Conservation (phyloP, 1,139 yeast species). For the Scheffersomyces quercinus region DNA sequence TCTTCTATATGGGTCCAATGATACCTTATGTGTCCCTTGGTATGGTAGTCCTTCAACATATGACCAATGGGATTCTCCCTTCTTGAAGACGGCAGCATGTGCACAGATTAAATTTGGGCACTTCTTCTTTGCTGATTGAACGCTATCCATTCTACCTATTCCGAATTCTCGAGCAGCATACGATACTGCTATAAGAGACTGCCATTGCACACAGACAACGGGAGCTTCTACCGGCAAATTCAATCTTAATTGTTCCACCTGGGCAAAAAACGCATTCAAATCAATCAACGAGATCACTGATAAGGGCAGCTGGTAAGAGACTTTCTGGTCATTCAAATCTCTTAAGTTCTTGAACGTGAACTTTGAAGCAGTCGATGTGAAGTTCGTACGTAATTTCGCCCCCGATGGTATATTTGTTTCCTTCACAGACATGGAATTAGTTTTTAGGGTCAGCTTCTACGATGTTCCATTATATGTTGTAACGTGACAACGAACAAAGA, state of each 20-base stretch:
- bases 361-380: not conserved
- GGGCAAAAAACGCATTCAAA: constrained; percentile 94
- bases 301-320: constrained; percentile 64
- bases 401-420: not conserved
- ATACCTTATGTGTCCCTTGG: constrained; percentile 68
- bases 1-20: constrained; percentile 86
- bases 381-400: not conserved
- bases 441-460: not conserved
- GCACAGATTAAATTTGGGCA: constrained; percentile 78
- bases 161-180: constrained; percentile 88
- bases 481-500: no score
- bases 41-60: constrained; percentile 49
- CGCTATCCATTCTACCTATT: constrained; percentile 71
- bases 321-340: constrained; percentile 44
- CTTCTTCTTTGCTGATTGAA: constrained; percentile 65
- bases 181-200: constrained; percentile 81
- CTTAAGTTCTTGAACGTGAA: constrained; percentile 50
- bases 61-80: constrained; percentile 84
- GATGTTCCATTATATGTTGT: not conserved
- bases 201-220: constrained; percentile 95
- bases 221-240: constrained; percentile 70
- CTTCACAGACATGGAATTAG: constrained; percentile 2
- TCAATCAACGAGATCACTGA: constrained; percentile 85
- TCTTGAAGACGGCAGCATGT: constrained; percentile 91
- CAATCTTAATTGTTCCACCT: constrained; percentile 80